Base-by-base conservation (phyloP, 768 basidiomycete species). In the Agaricus blazei region DNA sequence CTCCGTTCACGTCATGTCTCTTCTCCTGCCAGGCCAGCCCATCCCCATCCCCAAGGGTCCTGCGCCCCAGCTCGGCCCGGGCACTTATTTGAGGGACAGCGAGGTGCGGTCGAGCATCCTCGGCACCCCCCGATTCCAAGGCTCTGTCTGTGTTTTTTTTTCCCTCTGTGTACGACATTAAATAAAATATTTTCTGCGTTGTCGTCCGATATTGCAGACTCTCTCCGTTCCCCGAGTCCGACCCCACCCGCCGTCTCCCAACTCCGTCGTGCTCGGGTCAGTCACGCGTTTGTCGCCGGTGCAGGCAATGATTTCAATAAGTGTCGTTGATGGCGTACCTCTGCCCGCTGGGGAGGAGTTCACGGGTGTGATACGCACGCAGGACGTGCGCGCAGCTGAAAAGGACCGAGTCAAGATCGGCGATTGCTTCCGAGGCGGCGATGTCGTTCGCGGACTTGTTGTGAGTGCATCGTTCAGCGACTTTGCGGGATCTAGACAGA, bases 391-490 rank as follows among this genome's bases (percentile, higher is more conserved):
- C 52, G 88, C 89, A 11, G 94, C 93, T 1, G 93, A 94, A 64
- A 93, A 90, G 62, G 92, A 94, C 72, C 85, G 83, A 62, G 82
- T 95, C 56, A 93, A 89, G 71, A 89, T 95, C 57, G 84, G 85
- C 31, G 90, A 93, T 62, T 96, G 92, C 64, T 97, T 96, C 68
- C 79, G 93, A 26, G 90, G 91, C 0, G 93, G 94, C 12, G 93
- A 97, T 65, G 89, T 95, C 48, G 87, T 97, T 31, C 82, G 87
- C 57, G 92, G 90, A 12, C 66, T 88, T 38, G 92, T 96, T 63
- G 93, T 94, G 67, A 67, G 87, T 76, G 23, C 28, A 15, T 29
- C 44, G 24, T 52, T 26, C 47, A 48, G 27, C 19, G 36, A 9
- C 24, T 27, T 5, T 15, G 27, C 24, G 14, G 27, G 49, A 44